Evolutionary conservation across 2,329 filamentous ascomycete species (phyloP).

Genomic region (Trichocomaceae sp.): DNA sequence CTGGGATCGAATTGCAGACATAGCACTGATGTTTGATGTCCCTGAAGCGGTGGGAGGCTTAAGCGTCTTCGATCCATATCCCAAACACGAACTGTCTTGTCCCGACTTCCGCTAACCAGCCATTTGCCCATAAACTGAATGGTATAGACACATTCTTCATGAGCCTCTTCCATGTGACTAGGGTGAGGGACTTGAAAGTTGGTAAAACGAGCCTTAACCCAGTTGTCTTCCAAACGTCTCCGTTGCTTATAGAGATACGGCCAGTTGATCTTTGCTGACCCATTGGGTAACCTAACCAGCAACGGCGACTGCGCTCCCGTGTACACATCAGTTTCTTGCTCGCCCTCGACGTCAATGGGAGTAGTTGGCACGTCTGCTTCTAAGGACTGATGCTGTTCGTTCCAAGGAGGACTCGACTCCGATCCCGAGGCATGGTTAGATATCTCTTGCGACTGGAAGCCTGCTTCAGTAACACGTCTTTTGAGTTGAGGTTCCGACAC

Average conservation of each 20-base stretch:
- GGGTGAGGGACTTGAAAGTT: constrained; percentile 92
- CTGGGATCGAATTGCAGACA: constrained; percentile 92
- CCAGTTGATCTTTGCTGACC: constrained; percentile 67
- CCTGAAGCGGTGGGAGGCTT: constrained; percentile 63
- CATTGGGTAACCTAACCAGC: constrained; percentile 27
- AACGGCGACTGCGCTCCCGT: constrained; percentile 25
- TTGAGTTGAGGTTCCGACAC: constrained; percentile 47
- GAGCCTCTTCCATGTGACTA: constrained; percentile 69
- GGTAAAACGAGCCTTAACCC: constrained; percentile 71
- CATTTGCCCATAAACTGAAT: constrained; percentile 81
- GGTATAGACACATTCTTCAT: constrained; percentile 89
- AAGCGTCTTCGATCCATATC: constrained; percentile 74
- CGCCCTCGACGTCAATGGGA: constrained; percentile 31
- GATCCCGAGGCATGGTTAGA: neutral
- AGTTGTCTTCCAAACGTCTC: constrained; percentile 78
- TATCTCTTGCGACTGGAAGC: constrained; percentile 35
- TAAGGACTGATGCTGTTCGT: constrained; percentile 42
- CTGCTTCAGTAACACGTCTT: constrained; percentile 44
- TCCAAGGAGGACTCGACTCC: constrained; percentile 28
- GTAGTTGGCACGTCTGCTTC: constrained; percentile 35
- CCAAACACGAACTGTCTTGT: constrained; percentile 85
- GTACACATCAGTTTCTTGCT: constrained; percentile 36
- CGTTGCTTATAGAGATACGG: constrained; percentile 88
- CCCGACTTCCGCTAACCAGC: constrained; percentile 87
- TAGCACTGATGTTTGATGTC: constrained; percentile 79